These are phyloP conservation scores for Cymbopogon flexuosus DNA, from an alignment of 202 grass and related monocot genomes.

Conservation along the genomic window DNA sequence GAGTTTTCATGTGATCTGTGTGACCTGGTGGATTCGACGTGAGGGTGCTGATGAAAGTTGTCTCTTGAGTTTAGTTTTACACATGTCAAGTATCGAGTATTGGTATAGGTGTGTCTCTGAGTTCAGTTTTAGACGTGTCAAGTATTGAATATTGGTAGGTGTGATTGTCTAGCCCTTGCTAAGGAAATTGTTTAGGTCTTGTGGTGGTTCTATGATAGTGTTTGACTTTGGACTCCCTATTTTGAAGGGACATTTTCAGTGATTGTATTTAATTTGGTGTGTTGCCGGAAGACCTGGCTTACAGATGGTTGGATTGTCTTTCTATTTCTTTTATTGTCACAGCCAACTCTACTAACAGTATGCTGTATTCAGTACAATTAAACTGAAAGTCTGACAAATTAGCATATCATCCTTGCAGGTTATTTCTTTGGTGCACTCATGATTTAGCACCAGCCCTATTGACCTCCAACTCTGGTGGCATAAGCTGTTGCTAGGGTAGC, in stretches of 20 bases:
- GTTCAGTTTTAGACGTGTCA: not conserved
- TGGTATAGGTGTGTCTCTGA: no score
- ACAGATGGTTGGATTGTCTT: not conserved
- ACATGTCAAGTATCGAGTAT: not conserved
- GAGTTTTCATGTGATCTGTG: not conserved
- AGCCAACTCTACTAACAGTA: not conserved
- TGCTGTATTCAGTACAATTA: not conserved
- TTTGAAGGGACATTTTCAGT: not conserved
- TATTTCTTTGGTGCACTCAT: constrained; percentile 23
- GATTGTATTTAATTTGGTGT: not conserved
- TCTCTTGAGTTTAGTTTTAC: not conserved
- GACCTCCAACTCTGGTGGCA: constrained; percentile 4
- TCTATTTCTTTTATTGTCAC: not conserved
- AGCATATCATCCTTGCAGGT: constrained; percentile 14
- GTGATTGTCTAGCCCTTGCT: not conserved
- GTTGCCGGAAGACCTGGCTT: not conserved
- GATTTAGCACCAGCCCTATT: constrained; percentile 31
- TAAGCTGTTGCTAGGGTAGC: constrained; percentile 1
- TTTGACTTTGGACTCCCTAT: not conserved
- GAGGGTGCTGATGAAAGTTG: not conserved
- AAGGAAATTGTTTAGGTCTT: not conserved
- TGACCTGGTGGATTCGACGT: not conserved
- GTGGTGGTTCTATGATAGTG: not conserved
- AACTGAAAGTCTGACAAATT: no score
- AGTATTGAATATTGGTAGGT: not conserved